These are phyloP conservation scores for Sclerotinia spermophila DNA, from an alignment of 2,329 filamentous ascomycete species.

Conservation along the genomic window DNA sequence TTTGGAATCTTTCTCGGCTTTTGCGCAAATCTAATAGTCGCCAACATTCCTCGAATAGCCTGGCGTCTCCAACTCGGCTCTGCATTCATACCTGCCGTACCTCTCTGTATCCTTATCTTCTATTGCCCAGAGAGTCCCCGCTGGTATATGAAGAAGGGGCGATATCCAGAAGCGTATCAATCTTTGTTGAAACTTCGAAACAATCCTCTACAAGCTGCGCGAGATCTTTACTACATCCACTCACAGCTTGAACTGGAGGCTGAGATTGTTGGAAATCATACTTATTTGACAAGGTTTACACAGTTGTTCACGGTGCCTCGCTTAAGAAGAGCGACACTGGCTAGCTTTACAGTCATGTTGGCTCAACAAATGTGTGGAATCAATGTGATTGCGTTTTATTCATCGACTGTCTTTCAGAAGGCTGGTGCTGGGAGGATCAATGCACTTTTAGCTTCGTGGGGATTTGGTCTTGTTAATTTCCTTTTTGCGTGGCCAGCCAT, in stretches of 20 bases:
- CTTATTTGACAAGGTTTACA: slow-evolving; percentile 51
- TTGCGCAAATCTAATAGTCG: slow-evolving; percentile 61
- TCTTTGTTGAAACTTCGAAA: slow-evolving; percentile 57
- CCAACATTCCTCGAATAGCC: slow-evolving; percentile 52
- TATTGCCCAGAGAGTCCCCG: slow-evolving; percentile 63
- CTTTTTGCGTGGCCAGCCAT: slow-evolving; percentile 50
- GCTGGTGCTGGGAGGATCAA: slow-evolving; percentile 53
- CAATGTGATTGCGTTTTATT: slow-evolving; percentile 70
- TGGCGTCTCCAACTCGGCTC: slow-evolving; percentile 64
- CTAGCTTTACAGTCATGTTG: slow-evolving; percentile 66
- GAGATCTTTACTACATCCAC: slow-evolving; percentile 61
- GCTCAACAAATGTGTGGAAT: slow-evolving; percentile 40
- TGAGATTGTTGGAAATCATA: slow-evolving; percentile 34
- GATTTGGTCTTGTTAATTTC: slow-evolving; percentile 46
- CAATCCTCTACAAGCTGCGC: slow-evolving; percentile 55
- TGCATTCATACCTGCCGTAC: slow-evolving; percentile 62
- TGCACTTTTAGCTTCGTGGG: slow-evolving; percentile 15
- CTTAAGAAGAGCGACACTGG: slow-evolving; percentile 67
- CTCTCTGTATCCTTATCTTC: slow-evolving; percentile 53
- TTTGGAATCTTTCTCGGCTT: slow-evolving; percentile 67
- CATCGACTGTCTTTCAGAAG: slow-evolving; percentile 58
- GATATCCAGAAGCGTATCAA: slow-evolving; percentile 51
- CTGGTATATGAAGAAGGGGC: slow-evolving; percentile 62
- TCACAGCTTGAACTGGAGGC: slow-evolving; percentile 48
- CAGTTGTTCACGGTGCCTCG: slow-evolving; percentile 68